A percentile compares a stretch with the other conserved stretches of the same genome.
Conservation (phyloP, 345 rosid species). For the Cardamine occulta region DNA sequence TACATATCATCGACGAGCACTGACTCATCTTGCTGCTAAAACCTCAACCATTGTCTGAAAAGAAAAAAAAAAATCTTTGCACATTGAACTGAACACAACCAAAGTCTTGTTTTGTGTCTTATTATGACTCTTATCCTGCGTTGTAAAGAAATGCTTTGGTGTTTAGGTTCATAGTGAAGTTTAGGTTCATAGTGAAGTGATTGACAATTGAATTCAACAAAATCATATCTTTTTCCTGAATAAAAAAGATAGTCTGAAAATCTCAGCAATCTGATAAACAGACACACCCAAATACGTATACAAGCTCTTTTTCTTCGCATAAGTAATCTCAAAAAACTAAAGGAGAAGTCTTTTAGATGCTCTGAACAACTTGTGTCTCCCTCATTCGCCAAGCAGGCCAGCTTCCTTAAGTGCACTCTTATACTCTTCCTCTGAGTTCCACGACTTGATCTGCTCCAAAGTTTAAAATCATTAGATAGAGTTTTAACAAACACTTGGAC, state of each 20-base stretch:
- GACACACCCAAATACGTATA: background rate
- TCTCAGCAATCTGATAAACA: constrained; percentile 14
- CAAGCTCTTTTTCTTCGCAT: background rate
- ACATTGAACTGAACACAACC: constrained; percentile 4
- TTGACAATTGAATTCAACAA: constrained; percentile 6
- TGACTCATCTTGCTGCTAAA: constrained; percentile 73
- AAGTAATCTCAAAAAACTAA: background rate
- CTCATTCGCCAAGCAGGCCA: constrained; percentile 36
- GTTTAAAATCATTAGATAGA: background rate
- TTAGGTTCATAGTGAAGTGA: constrained; percentile 2
- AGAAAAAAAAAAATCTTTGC: background rate
- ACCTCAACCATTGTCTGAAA: constrained; percentile 47
- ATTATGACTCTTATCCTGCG: background rate
- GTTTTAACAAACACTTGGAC: background rate
- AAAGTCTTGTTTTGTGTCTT: background rate
- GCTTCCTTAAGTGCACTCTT: constrained; percentile 43
- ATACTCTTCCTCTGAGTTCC: constrained; percentile 46
- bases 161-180: background rate
- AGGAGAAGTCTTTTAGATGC: background rate
- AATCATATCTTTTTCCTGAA: background rate
- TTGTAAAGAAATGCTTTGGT: constrained; percentile 15
- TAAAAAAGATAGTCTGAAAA: background rate
- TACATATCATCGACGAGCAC: constrained; percentile 74
- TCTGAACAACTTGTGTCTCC: background rate
- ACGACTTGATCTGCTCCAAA: constrained; percentile 35